phyloP scores from a whole-genome alignment of 2,329 filamentous ascomycete species.

The Colletotrichum cereale region DNA sequence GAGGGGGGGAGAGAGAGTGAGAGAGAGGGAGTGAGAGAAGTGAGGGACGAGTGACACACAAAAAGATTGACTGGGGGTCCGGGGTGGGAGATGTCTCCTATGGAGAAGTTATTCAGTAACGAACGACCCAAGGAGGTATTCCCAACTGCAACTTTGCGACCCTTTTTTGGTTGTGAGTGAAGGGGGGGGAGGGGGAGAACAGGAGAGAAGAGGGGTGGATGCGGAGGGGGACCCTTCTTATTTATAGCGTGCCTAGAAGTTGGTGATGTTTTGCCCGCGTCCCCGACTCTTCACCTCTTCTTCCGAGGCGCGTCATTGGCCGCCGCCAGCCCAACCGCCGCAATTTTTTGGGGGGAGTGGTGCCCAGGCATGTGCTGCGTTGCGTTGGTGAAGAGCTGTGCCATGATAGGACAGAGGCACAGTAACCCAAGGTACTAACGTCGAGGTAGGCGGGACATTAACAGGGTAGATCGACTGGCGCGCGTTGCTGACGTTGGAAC shows the following conservation, averaged over 20 bases:
- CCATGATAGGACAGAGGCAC: slow-evolving; percentile 27
- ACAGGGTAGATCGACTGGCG: slow-evolving; percentile 13
- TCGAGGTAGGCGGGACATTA: background rate
- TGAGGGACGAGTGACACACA: slow-evolving; percentile 54
- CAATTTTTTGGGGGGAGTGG: slow-evolving; percentile 12
- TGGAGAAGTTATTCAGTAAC: slow-evolving; percentile 51
- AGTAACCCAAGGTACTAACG: background rate
- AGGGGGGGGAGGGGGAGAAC: slow-evolving; percentile 62
- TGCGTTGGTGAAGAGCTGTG: slow-evolving; percentile 12
- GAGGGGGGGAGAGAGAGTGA: slow-evolving; percentile 45
- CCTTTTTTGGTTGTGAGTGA: slow-evolving; percentile 64
- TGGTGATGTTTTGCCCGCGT: slow-evolving; percentile 36
- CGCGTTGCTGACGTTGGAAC: slow-evolving; percentile 9
- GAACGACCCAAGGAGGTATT: slow-evolving; percentile 64
- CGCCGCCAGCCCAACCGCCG: slow-evolving; percentile 33
- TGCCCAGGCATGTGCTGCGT: slow-evolving; percentile 1
- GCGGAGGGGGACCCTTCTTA: slow-evolving; percentile 47
- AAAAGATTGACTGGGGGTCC: slow-evolving; percentile 65
- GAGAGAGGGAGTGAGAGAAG: slow-evolving; percentile 50
- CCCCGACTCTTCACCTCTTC: background rate
- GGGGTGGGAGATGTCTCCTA: slow-evolving; percentile 63
- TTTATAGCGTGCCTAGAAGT: slow-evolving; percentile 49
- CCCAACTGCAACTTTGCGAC: slow-evolving; percentile 69
- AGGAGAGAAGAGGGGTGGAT: slow-evolving; percentile 46
- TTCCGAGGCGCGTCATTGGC: slow-evolving; percentile 42